A percentile compares a stretch with the other conserved stretches of the same genome.
Evolutionary conservation across 148 eudicot genomes (phyloP).

Genomic region (Suaeda aralocaspica): DNA sequence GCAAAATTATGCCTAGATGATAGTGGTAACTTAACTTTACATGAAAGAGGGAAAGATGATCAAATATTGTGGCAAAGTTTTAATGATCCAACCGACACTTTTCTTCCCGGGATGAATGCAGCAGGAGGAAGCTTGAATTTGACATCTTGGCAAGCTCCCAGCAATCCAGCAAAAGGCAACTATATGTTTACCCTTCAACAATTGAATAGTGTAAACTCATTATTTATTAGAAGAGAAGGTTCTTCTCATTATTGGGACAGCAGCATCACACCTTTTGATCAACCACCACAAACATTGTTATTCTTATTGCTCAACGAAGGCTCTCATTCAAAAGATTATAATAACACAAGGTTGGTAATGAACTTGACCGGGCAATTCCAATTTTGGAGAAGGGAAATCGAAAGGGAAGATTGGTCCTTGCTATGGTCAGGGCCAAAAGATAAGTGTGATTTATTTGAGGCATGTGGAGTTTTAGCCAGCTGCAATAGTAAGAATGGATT

Average conservation of each 20-base stretch:
- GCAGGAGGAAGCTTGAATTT: background rate
- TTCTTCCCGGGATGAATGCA: slow-evolving; percentile 33
- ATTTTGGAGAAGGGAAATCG: slow-evolving; percentile 12
- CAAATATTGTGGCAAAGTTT: slow-evolving; percentile 28
- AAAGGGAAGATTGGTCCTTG: slow-evolving; percentile 10
- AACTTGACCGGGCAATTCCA: slow-evolving; percentile 33
- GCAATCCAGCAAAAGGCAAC: slow-evolving; percentile 26
- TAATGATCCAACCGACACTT: slow-evolving; percentile 35
- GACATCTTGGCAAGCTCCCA: slow-evolving; percentile 26
- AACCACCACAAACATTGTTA: background rate
- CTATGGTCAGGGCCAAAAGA: slow-evolving; percentile 20
- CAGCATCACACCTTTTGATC: background rate
- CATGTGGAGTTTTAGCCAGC: slow-evolving; percentile 15
- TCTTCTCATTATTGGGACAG: slow-evolving; percentile 17
- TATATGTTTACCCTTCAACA: slow-evolving; percentile 17
- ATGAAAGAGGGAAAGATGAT: background rate
- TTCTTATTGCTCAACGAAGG: background rate
- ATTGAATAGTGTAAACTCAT: background rate
- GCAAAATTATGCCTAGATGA: slow-evolving; percentile 18
- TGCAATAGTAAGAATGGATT: slow-evolving; percentile 15
- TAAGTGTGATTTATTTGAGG: background rate
- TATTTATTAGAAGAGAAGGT: background rate
- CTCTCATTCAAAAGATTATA: background rate
- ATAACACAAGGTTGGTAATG: slow-evolving; percentile 19
- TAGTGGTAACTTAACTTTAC: slow-evolving; percentile 27